Base-by-base conservation (phyloP, 768 basidiomycete species). In the Collybia nuda region DNA sequence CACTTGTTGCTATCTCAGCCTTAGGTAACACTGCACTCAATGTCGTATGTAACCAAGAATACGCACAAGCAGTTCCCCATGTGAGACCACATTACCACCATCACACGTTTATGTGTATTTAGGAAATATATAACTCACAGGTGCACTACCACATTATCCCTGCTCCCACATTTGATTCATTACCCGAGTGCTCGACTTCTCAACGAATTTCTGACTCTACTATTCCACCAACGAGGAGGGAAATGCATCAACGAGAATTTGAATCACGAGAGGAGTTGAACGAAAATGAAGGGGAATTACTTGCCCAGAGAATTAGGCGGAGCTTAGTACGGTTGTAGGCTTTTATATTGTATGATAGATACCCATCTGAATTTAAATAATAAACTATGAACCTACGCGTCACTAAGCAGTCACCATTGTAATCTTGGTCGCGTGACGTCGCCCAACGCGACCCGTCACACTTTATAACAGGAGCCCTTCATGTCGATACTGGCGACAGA, bases 141-240 rank as follows among this genome's bases (percentile, higher is more conserved):
- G 87, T 88, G 24, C 88, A 88, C 62, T 88, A 84, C 60, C 88
- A 90, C 63, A 76, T 90, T 44, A 83, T 90, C 48, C 88, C 87
- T 1, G 86, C 88, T 1, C 88, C 88, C 2, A 70, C 53, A 24
- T 73, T 80, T 52, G 67, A 56, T 29, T 44, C 48, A 40, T 49
- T 53, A 26, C 37, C 47, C 40, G 48, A 38, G 47, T 17, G 52
- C 45, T 51, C 51, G 39, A 35, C 47, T 51, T 38, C 41, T 47
- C 23, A 24, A 40, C 24, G 40, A 39, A 22, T 24, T 26, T 50
- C 43, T 44, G 43, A 57, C 19, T 38, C 49, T 17, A 52, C 56
- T 18, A 53, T 49, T 3, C 68, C 74, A 3, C 68, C 73, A 6
- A 76, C 79, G 1, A 61, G 66, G 55, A 68, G 65, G 50, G 76